Percentiles rank a stretch among this genome's conserved stretches.
phyloP scores from a whole-genome alignment of 2,329 filamentous ascomycete species.

The Penicillium psychrosexuale region DNA sequence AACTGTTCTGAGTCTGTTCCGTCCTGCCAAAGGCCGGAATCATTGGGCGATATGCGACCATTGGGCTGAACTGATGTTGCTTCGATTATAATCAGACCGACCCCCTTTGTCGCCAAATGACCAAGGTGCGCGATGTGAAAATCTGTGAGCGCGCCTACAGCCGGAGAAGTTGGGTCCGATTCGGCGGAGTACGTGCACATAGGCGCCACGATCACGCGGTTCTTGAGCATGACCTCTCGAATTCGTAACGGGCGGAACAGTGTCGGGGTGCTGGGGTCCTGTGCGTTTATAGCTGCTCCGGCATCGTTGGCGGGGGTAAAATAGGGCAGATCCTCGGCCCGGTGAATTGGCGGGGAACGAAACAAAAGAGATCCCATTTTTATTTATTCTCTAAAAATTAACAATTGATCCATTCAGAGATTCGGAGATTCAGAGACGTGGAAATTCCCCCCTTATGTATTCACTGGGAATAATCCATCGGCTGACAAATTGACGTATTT shows the following conservation, averaged over 20 bases:
- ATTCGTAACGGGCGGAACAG: conserved; percentile 57
- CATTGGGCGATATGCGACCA: conserved; percentile 71
- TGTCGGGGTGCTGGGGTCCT: conserved; percentile 46
- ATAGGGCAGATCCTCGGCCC: conserved; percentile 34
- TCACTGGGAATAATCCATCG: neutral
- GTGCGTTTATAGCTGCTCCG: conserved; percentile 35
- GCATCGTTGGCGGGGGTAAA: conserved; percentile 38
- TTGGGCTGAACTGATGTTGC: conserved; percentile 71
- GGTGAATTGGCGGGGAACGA: conserved; percentile 6
- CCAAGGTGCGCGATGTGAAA: conserved; percentile 82
- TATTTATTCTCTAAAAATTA: neutral
- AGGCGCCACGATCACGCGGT: conserved; percentile 61
- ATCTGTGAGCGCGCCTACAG: conserved; percentile 65
- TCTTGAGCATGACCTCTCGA: conserved; percentile 58
- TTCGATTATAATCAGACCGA: conserved; percentile 70
- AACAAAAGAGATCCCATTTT: conserved; percentile 12
- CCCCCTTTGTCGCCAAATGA: conserved; percentile 70
- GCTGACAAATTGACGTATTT: conserved; percentile 4
- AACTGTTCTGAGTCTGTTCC: conserved; percentile 58
- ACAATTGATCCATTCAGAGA: neutral
- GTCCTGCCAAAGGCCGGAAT: conserved; percentile 70
- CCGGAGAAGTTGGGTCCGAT: conserved; percentile 38
- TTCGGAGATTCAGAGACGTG: neutral
- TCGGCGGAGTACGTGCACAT: conserved; percentile 65
- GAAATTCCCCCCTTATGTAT: neutral